A percentile compares a stretch with the other conserved stretches of the same genome.
Evolutionary conservation across 352 stramenopile genomes (phyloP).

Genomic region (Thraustochytrium sp.): DNA sequence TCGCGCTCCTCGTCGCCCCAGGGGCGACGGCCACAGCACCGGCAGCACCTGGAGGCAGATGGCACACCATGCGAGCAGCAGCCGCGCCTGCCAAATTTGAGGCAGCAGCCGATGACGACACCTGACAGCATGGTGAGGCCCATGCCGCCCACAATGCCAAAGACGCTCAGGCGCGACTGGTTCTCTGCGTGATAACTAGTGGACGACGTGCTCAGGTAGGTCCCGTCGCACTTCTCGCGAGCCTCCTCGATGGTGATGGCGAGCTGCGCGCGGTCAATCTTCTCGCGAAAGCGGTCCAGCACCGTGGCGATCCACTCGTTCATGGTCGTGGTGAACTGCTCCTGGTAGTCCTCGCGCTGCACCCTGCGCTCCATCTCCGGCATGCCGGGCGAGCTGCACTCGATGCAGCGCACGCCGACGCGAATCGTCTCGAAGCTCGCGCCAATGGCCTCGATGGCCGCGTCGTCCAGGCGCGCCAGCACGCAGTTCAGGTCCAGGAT

Average conservation of each 20-base stretch:
- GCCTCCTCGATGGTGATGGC: slow-evolving; percentile 16
- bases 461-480: neutral
- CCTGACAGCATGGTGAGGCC: neutral
- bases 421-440: neutral
- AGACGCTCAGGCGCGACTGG: neutral
- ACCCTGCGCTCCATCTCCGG: neutral
- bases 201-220: neutral
- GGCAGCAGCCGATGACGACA: neutral
- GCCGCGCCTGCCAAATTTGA: neutral
- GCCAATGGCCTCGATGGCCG: neutral
- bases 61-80: neutral
- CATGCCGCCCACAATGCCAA: slow-evolving; percentile 6
- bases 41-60: too few relatives aligned
- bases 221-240: neutral
- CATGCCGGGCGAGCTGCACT: slow-evolving; percentile 1
- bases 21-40: too few relatives aligned
- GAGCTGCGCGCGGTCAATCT: neutral
- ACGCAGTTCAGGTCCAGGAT: slow-evolving; percentile 3
- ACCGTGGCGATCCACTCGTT: slow-evolving; percentile 20
- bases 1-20: too few relatives aligned
- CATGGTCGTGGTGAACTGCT: neutral
- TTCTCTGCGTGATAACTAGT: neutral
- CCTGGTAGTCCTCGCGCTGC: neutral
- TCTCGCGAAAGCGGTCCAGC: neutral
- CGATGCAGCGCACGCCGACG: neutral